Conservation (phyloP, 2,329 filamentous ascomycete species). For the Ustulina deusta region DNA sequence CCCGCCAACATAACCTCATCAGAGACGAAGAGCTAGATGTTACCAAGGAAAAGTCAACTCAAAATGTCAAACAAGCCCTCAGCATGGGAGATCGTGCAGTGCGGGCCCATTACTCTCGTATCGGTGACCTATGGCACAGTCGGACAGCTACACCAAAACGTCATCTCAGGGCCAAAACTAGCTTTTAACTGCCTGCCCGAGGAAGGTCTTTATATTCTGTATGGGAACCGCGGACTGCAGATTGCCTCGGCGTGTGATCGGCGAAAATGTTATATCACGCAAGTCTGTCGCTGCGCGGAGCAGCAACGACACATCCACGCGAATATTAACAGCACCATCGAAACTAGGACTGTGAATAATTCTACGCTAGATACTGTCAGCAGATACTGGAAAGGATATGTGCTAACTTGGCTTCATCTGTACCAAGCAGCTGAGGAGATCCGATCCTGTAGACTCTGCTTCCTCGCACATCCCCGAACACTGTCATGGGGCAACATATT, state of each 20-base stretch:
- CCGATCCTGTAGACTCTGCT: conserved; percentile 30
- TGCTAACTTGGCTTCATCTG: conserved; percentile 39
- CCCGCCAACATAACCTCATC: background rate
- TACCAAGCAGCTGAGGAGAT: conserved; percentile 33
- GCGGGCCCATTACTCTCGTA: conserved; percentile 31
- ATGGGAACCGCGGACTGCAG: conserved; percentile 41
- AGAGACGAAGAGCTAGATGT: background rate
- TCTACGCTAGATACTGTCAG: background rate
- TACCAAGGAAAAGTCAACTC: background rate
- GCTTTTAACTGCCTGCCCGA: conserved; percentile 23
- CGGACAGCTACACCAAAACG: conserved; percentile 30
- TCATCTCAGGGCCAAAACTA: conserved; percentile 33
- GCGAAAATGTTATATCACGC: conserved; percentile 35
- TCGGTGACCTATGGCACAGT: conserved; percentile 30
- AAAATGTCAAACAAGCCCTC: conserved; percentile 21
- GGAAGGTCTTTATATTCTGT: conserved; percentile 44
- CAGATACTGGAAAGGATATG: conserved; percentile 4
- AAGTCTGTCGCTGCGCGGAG: conserved; percentile 40
- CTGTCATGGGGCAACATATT: conserved; percentile 33
- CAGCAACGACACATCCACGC: background rate
- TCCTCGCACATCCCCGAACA: conserved; percentile 36
- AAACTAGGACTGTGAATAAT: conserved; percentile 1
- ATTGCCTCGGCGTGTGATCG: conserved; percentile 42
- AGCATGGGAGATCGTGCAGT: conserved; percentile 30
- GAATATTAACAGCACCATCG: background rate